Conservation (phyloP, 1,284 basidiomycete genomes). For the Tremellales sp. region DNA sequence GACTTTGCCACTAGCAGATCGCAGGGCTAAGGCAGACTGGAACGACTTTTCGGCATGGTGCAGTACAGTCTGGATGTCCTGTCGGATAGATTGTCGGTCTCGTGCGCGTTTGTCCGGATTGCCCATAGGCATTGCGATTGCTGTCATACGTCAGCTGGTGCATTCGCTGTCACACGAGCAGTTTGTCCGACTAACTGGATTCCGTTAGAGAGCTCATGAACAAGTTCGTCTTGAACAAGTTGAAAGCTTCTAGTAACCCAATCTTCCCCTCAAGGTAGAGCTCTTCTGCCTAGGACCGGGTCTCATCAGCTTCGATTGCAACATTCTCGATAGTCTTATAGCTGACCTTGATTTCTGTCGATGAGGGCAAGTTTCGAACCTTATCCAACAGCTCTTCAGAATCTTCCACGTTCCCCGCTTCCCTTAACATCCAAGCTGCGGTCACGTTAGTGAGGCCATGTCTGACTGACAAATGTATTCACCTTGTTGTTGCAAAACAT, state of each 20-base stretch:
- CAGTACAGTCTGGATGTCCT: conserved; percentile 62
- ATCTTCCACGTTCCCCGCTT: conserved; percentile 53
- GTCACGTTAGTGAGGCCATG: neutral
- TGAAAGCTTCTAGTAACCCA: conserved; percentile 68
- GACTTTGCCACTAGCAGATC: conserved; percentile 60
- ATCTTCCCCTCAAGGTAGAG: conserved; percentile 67
- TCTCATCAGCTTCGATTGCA: neutral
- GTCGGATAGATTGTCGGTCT: conserved; percentile 50
- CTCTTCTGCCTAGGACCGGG: conserved; percentile 60
- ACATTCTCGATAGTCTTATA: conserved; percentile 45
- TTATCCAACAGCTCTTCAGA: conserved; percentile 59
- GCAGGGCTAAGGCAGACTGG: conserved; percentile 61
- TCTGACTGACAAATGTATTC: conserved; percentile 33
- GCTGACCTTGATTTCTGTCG: conserved; percentile 28
- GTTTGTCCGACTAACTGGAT: conserved; percentile 56
- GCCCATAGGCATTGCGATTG: conserved; percentile 78
- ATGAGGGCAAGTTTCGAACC: conserved; percentile 33
- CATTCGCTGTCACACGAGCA: neutral
- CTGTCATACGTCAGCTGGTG: conserved; percentile 50
- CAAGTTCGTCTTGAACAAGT: conserved; percentile 73
- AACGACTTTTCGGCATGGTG: conserved; percentile 66
- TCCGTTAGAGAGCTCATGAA: conserved; percentile 81
- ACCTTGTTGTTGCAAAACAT: conserved; percentile 72
- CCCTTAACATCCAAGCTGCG: conserved; percentile 68
- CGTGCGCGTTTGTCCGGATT: conserved; percentile 55